Evolutionary conservation across 768 basidiomycete genomes (phyloP), one percentile per base, ranked within the genome.

Genomic region (Phanerochaete carnosa): DNA sequence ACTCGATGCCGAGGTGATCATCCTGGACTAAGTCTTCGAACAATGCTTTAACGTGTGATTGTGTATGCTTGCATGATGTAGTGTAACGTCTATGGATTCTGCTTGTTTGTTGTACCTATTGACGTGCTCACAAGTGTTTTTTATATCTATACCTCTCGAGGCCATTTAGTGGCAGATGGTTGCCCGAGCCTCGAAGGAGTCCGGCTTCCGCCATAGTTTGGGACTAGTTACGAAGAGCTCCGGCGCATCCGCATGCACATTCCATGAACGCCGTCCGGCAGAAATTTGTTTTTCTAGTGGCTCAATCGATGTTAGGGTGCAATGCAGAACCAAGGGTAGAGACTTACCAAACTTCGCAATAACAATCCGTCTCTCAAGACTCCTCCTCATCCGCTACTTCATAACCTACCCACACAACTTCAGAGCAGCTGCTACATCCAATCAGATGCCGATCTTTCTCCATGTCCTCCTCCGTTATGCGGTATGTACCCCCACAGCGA

Each of bases 351-450:
- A 11, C 12, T 12, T 28, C 29, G 12, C 33, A 35, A 7, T 35
- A 35, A 15, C 7, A 35, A 7, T 35, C 33, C 15, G 33, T 35
- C 7, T 35, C 33, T 25, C 37, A 37, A 13, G 50, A 25, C 57
- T 19, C 39, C 4, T 50, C 63, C 1, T 65, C 65, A n/a, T 70
- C 66, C 2, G 62, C 66, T 16, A 66, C 45, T 72, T 94, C 88
- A 66, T 92, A 94, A 1, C 92, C 92, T n/a, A 86, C 89, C 89
- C 91, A 94, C 1, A 94, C 76, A 9, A 83, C 84, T 72, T 94
- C 92, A 16, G 92, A 94, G 69, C 92, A 94, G 56, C 83, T 83
- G 57, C 74, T 81, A 64, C 92, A 94, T 1, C 81, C 85, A 11
- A 92, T 75, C 6, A 94, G 78, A 70, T 94, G 92, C 52, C 77